A percentile compares a stretch with the other conserved stretches of the same genome.
Evolutionary conservation across 495 filamentous ascomycete species (phyloP).

Genomic region (Pyronema omphalodes): DNA sequence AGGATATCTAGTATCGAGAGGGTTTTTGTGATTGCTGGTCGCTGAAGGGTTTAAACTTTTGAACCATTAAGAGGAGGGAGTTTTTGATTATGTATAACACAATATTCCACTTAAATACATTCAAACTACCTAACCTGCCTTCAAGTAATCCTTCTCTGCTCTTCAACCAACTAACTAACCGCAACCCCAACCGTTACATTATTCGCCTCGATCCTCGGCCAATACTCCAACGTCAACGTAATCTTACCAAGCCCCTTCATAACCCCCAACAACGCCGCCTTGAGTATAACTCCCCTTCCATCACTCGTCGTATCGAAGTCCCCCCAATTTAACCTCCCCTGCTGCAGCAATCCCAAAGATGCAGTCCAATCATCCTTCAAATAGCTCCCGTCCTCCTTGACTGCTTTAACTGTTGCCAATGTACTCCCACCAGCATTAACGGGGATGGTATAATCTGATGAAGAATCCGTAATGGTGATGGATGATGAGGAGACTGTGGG

Average conservation of each 20-base stretch:
- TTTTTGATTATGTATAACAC: too few species aligned
- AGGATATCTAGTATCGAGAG: too few species aligned
- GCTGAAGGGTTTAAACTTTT: too few species aligned
- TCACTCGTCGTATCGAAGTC: conserved; percentile 15
- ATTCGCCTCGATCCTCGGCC: conserved; percentile 14
- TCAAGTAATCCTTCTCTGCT: background rate
- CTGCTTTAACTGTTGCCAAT: conserved; percentile 32
- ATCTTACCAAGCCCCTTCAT: conserved; percentile 11
- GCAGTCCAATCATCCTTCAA: conserved; percentile 41
- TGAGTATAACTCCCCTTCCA: conserved; percentile 9
- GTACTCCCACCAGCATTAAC: conserved; percentile 32
- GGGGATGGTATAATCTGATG: conserved; percentile 33
- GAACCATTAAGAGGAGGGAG: too few species aligned
- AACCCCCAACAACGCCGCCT: conserved; percentile 8
- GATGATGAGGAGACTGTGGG: conserved; percentile 29
- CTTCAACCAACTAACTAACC: conserved; percentile 3
- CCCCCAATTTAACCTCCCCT: conserved; percentile 27
- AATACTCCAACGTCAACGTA: conserved; percentile 19
- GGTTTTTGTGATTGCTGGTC: too few species aligned
- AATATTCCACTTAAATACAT: too few species aligned
- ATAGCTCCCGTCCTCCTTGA: conserved; percentile 31
- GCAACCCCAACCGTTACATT: conserved; percentile 14
- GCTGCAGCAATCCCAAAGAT: conserved; percentile 36
- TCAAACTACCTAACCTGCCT: too few species aligned
- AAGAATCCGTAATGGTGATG: conserved; percentile 16